phyloP scores from a whole-genome alignment of 164 flowering plant species.

The Vitis riparia region DNA sequence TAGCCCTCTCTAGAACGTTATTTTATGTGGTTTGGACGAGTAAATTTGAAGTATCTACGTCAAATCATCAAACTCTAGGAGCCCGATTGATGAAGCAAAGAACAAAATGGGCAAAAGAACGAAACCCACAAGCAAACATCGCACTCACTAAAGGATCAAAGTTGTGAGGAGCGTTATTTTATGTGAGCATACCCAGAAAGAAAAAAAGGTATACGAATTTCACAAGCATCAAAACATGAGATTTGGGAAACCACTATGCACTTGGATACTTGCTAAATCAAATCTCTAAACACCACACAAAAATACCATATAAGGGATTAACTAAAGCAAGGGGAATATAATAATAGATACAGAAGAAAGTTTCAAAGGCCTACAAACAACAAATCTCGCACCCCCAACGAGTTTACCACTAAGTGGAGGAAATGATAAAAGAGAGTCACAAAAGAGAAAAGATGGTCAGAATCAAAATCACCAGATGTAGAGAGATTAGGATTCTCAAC shows the following conservation, averaged over 20 bases:
- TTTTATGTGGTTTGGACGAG: conserved; percentile 48
- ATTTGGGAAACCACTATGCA: conserved; percentile 13
- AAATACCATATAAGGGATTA: not conserved
- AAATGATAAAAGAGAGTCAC: too few relatives aligned
- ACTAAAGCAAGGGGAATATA: not conserved
- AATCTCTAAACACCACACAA: not conserved
- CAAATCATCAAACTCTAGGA: not conserved
- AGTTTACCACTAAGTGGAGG: not conserved
- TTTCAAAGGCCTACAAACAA: not conserved
- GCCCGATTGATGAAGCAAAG: conserved; percentile 28
- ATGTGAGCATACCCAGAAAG: conserved; percentile 32
- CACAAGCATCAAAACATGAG: conserved; percentile 10
- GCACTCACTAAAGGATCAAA: conserved; percentile 9
- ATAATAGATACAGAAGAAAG: too few relatives aligned
- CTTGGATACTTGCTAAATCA: not conserved
- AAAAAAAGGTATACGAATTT: not conserved
- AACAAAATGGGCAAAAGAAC: conserved; percentile 18
- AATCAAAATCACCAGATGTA: too few relatives aligned
- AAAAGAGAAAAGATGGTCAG: too few relatives aligned
- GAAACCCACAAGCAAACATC: conserved; percentile 22
- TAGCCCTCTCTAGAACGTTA: conserved; percentile 43
- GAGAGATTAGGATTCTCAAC: too few relatives aligned
- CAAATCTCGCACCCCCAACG: not conserved
- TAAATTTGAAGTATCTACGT: conserved; percentile 17
- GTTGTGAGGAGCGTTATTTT: conserved; percentile 39